Percentiles rank a stretch among this genome's conserved stretches.
These are phyloP conservation scores for Lolium multiflorum DNA, from an alignment of 176 grass and related monocot genomes.

Conservation along the genomic window DNA sequence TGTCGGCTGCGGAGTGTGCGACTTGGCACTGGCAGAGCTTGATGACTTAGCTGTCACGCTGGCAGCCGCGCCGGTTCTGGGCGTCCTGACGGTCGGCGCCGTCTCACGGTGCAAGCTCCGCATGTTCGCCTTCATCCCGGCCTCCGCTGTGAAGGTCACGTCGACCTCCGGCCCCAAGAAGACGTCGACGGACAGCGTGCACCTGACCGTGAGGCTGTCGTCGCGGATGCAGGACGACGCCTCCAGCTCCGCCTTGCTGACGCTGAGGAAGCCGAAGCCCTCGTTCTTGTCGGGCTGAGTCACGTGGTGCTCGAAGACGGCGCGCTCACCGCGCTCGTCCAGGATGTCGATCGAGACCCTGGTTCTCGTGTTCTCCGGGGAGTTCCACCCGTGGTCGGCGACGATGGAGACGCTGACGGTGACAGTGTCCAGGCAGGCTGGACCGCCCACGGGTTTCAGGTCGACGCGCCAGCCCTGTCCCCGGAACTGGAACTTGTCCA, in stretches of 20 bases:
- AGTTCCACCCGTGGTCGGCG: slow-evolving; percentile 16
- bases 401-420: slow-evolving; percentile 37
- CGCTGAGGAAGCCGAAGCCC: slow-evolving; percentile 18
- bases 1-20: neutral
- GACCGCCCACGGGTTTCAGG: neutral
- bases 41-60: neutral
- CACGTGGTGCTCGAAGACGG: slow-evolving; percentile 27
- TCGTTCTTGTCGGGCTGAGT: neutral
- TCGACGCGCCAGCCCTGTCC: slow-evolving; percentile 18
- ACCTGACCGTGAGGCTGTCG: slow-evolving; percentile 25
- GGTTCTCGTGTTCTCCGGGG: neutral
- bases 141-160: neutral
- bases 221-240: slow-evolving; percentile 15
- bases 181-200: neutral
- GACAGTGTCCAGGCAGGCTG: neutral
- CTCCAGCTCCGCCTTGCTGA: slow-evolving; percentile 32
- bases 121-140: too few species aligned
- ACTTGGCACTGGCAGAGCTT: neutral
- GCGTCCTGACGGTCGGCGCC: neutral
- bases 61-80: neutral
- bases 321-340: neutral
- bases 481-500: slow-evolving; percentile 33
- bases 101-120: neutral
- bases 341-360: slow-evolving; percentile 19
- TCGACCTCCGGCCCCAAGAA: neutral